phyloP scores from a whole-genome alignment of 2,329 filamentous ascomycete genomes.

The Xylaria hypoxylon region DNA sequence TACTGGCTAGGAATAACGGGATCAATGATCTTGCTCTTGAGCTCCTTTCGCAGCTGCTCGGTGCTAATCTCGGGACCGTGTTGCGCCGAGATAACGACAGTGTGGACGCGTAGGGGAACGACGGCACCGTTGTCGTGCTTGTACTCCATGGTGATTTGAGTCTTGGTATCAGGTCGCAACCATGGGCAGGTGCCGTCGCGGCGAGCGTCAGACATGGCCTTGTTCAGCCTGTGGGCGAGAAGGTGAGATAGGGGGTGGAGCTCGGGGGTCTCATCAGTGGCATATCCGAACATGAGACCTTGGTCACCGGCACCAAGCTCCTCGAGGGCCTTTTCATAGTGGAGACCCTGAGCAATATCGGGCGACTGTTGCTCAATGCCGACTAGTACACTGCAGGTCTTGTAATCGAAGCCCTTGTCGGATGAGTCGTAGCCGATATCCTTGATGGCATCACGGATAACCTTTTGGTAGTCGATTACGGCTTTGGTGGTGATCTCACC shows the following conservation, averaged over 20 bases:
- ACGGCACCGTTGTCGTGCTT: conserved; percentile 95
- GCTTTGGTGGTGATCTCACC: conserved; percentile 99
- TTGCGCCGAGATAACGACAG: conserved; percentile 95
- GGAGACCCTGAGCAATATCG: conserved; percentile 98
- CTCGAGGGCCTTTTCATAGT: conserved; percentile 97
- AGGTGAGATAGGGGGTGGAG: conserved; percentile 93
- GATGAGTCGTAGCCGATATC: conserved; percentile 99
- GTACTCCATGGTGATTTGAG: conserved; percentile 99
- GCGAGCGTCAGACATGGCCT: conserved; percentile 90
- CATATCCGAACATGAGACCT: conserved; percentile 99
- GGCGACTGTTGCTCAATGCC: conserved; percentile 99
- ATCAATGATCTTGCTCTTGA: conserved; percentile 97
- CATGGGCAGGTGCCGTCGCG: conserved; percentile 89
- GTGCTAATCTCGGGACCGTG: conserved; percentile 90
- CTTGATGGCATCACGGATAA: conserved; percentile 94
- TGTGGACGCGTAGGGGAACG: conserved; percentile 91
- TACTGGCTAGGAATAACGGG: conserved; percentile 92
- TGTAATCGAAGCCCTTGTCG: conserved; percentile 99
- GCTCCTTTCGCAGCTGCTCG: conserved; percentile 92
- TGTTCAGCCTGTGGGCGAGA: conserved; percentile 96
- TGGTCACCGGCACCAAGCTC: conserved; percentile 98
- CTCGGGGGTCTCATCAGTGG: conserved; percentile 98
- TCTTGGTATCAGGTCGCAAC: conserved; percentile 99
- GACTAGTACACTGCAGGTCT: conserved; percentile 98
- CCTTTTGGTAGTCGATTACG: conserved; percentile 95